phyloP scores from a whole-genome alignment of 345 rosid species.

The Citrus medica region DNA sequence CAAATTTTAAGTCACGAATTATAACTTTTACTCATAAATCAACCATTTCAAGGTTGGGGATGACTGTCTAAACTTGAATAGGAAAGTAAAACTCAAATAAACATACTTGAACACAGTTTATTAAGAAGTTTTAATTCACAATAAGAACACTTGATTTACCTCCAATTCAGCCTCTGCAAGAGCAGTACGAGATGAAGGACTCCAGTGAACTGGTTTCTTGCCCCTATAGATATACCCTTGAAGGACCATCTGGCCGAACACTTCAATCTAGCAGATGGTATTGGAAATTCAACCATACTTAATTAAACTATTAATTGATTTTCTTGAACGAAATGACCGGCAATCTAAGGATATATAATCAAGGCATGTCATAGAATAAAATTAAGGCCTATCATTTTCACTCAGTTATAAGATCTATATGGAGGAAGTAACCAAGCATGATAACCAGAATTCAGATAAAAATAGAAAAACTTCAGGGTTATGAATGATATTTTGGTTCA shows the following conservation, averaged over 20 bases:
- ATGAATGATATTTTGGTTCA: not conserved
- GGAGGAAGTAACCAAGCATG: not conserved
- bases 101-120: not conserved
- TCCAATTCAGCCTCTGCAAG: conserved; percentile 99
- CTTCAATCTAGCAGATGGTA: conserved; percentile 67
- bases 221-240: conserved; percentile 91
- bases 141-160: conserved; percentile 37
- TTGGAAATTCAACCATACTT: conserved; percentile 4
- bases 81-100: not conserved
- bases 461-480: not conserved
- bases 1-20: not conserved
- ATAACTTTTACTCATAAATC: not conserved
- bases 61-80: not conserved
- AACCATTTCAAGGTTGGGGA: not conserved
- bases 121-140: not conserved
- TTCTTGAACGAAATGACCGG: not conserved
- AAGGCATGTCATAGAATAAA: not conserved
- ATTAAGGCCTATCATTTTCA: not conserved
- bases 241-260: conserved; percentile 85
- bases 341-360: not conserved
- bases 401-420: not conserved
- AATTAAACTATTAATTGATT: not conserved
- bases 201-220: conserved; percentile 97
- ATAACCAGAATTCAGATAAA: not conserved
- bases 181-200: conserved; percentile 96